These are phyloP conservation scores for Stipa capillata DNA, from an alignment of 176 grass and related monocot genomes.

Conservation along the genomic window DNA sequence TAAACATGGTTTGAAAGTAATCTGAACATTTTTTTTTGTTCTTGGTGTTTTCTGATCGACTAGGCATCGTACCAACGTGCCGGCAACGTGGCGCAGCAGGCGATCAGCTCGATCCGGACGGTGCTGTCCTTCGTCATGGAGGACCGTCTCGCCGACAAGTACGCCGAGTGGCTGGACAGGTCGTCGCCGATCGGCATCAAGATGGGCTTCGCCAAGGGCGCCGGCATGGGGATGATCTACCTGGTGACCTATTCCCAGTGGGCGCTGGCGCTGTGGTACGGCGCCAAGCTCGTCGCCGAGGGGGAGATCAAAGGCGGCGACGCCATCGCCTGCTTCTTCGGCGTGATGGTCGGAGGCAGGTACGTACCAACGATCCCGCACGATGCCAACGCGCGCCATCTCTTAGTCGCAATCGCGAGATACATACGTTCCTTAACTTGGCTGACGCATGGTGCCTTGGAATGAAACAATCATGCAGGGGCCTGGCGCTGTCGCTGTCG, in stretches of 20 bases:
- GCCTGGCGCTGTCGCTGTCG: conserved; percentile 44
- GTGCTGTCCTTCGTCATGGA: conserved; percentile 71
- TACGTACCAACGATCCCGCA: neutral
- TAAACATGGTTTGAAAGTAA: neutral
- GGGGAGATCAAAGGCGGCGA: conserved; percentile 43
- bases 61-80: conserved; percentile 52
- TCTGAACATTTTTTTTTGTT: neutral
- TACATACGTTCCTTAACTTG: neutral
- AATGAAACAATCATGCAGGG: conserved; percentile 6
- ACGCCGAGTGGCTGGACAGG: conserved; percentile 29
- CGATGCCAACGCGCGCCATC: neutral
- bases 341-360: conserved; percentile 63
- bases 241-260: conserved; percentile 63
- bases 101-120: conserved; percentile 56
- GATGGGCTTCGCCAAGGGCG: conserved; percentile 67
- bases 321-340: conserved; percentile 66
- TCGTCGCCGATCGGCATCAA: conserved; percentile 41
- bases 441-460: neutral
- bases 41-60: neutral
- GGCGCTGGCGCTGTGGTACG: conserved; percentile 63
- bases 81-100: conserved; percentile 59
- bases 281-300: conserved; percentile 37
- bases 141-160: conserved; percentile 40
- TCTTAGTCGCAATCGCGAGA: neutral
- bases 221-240: conserved; percentile 58